Evolutionary conservation across 495 filamentous ascomycete species (phyloP).

Genomic region (Xeromyces bisporus): DNA sequence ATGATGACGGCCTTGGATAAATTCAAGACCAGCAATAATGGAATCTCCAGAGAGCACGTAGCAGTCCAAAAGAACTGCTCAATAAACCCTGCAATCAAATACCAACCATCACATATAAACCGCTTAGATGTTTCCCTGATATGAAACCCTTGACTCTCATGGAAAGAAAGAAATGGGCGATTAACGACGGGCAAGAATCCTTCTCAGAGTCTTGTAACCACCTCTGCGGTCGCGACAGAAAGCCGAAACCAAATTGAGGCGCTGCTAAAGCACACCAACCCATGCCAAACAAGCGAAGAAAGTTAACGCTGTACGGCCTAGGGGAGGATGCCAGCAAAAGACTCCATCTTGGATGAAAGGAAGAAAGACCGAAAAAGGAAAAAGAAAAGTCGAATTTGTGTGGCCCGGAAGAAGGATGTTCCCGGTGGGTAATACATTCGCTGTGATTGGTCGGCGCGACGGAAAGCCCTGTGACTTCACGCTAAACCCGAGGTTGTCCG

Average conservation of each 20-base stretch:
- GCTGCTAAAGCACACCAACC: constrained; percentile 23
- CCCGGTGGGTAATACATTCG: constrained; percentile 18
- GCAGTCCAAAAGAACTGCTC: not conserved
- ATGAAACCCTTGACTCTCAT: constrained; percentile 36
- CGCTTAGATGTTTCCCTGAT: constrained; percentile 33
- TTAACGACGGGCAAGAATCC: constrained; percentile 37
- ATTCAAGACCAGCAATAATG: too few relatives aligned
- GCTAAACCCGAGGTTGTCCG: constrained; percentile 30
- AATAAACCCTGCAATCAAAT: not conserved
- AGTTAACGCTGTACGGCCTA: too few relatives aligned
- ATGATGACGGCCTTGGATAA: too few relatives aligned
- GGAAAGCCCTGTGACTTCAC: constrained; percentile 17
- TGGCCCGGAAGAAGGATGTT: constrained; percentile 21
- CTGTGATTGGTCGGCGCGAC: constrained; percentile 19
- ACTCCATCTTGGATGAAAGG: constrained; percentile 24
- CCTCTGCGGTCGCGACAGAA: constrained; percentile 31
- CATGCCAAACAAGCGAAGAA: constrained; percentile 18
- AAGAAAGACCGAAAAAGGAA: constrained; percentile 8
- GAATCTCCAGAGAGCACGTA: too few relatives aligned
- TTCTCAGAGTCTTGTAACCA: constrained; percentile 25
- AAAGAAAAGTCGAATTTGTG: constrained; percentile 5
- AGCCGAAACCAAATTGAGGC: constrained; percentile 32
- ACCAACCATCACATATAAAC: not conserved
- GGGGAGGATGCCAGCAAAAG: constrained; percentile 34
- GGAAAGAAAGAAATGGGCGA: constrained; percentile 35